Conservation (phyloP, 2,329 filamentous ascomycete genomes). For the Cytospora paraplurivora region DNA sequence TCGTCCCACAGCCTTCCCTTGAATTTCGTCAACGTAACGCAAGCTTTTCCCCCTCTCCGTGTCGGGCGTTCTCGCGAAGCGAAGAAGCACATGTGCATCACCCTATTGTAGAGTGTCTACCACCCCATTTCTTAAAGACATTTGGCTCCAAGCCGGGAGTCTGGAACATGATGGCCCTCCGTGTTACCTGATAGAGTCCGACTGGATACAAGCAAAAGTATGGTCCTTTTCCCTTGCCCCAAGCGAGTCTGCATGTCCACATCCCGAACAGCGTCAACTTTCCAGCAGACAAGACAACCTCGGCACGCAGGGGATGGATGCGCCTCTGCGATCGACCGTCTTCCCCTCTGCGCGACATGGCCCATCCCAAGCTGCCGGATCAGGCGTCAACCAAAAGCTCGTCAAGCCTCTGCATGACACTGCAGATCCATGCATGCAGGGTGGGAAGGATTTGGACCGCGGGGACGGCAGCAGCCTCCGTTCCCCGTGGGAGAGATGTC, state of each 20-base stretch:
- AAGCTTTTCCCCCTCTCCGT: not conserved
- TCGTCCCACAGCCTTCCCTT: not conserved
- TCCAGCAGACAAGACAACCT: not conserved
- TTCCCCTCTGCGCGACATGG: not conserved
- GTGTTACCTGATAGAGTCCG: constrained; percentile 6
- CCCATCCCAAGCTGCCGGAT: not conserved
- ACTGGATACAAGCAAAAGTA: constrained; percentile 9
- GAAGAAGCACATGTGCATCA: not conserved
- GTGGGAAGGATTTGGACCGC: too few species aligned
- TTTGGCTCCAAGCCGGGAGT: not conserved
- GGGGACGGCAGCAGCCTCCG: too few species aligned
- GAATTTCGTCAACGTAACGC: not conserved
- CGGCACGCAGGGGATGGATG: constrained; percentile 8
- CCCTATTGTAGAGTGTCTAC: not conserved
- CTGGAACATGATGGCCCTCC: constrained; percentile 10
- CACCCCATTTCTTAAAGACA: not conserved
- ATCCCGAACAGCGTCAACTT: not conserved
- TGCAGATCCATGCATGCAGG: too few species aligned
- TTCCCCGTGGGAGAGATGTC: too few species aligned
- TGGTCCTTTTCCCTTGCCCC: constrained; percentile 6
- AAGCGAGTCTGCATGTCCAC: not conserved
- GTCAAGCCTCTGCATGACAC: not conserved
- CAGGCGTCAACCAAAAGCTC: not conserved
- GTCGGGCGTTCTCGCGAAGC: not conserved
- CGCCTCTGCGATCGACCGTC: not conserved